Evolutionary conservation across 495 filamentous ascomycete genomes (phyloP), one percentile per base, ranked within the genome.

Genomic region (Neurospora sp.): DNA sequence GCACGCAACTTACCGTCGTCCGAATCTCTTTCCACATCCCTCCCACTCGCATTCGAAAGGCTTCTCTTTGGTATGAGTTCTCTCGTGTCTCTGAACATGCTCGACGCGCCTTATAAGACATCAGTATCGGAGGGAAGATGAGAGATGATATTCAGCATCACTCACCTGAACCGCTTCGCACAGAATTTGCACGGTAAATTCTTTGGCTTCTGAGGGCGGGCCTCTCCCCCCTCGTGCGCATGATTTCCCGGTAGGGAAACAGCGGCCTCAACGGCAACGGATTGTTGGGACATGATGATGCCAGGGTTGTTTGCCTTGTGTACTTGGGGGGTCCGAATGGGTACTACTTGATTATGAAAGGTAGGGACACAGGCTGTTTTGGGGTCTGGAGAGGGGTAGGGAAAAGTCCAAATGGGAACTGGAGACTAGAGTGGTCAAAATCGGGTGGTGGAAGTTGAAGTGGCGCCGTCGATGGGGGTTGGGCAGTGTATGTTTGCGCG

Each of bases 51-150:
- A 89, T 45, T 83, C 81, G 78, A 88, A 89, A 3, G 87, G 87
- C 78, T 88, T 88, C 78, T 87, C 85, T 76, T 88, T 88, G 76
- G 87, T 89, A 82, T 89, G 87, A 59, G 87, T 88, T 79, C 87
- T 83, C 78, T 89, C 87, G 76, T 89, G 87, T 72, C 87, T 84
- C 78, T 89, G 86, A 69, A 89, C 83, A 78, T 89, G 87, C 77
- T 89, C 87, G 75, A 88, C 83, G 75, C 87, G 86, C 81, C 85
- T 87, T 83, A 79, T 4, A 82, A 79, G 75, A 82, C 73, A 68
- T 73, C 77, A 83, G 81, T 80, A 80, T 80, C 74, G 76, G 68
- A 77, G 14, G 79, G 71, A 75, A 69, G 65, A 20, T n/a, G 45
- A 27, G 16, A 31, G 45, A 59, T 48, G 61, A 20, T 0, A 6